These are phyloP conservation scores for Aspergillus luchuensis DNA, from an alignment of 2,329 filamentous ascomycete genomes.

Conservation along the genomic window DNA sequence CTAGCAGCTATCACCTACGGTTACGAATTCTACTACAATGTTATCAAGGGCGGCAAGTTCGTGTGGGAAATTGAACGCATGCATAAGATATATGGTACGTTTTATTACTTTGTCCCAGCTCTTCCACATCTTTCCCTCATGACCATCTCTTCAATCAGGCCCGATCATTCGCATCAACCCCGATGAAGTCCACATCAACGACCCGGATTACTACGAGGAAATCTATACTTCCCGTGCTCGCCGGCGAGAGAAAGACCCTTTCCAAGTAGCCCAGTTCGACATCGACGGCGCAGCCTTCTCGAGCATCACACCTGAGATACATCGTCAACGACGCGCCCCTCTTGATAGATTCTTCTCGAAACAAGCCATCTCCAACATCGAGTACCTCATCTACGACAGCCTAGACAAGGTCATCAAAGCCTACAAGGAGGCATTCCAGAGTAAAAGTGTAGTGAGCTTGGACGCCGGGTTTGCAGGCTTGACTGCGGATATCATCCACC, in stretches of 20 bases:
- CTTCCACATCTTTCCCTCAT: too few relatives aligned
- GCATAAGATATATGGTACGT: neutral
- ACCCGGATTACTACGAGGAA: conserved; percentile 36
- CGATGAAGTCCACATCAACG: conserved; percentile 38
- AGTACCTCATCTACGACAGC: conserved; percentile 15
- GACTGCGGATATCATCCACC: conserved; percentile 40
- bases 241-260: conserved; percentile 31
- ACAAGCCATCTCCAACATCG: conserved; percentile 18
- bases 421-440: conserved; percentile 13
- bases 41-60: neutral
- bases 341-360: conserved; percentile 29
- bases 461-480: conserved; percentile 29
- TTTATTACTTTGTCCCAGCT: too few relatives aligned
- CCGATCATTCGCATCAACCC: conserved; percentile 40
- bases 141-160: conserved; percentile 18
- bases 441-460: conserved; percentile 22
- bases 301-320: conserved; percentile 21
- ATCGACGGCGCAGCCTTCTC: conserved; percentile 18
- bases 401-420: conserved; percentile 20
- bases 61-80: neutral
- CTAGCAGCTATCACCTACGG: neutral
- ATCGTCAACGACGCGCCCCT: conserved; percentile 24
- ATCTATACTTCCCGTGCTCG: conserved; percentile 33
- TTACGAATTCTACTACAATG: neutral
- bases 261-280: conserved; percentile 19